Evolutionary conservation across 2,329 filamentous ascomycete species (phyloP), one percentile per base, ranked within the genome.

Genomic region (Neofusicoccum kwambonambiense): DNA sequence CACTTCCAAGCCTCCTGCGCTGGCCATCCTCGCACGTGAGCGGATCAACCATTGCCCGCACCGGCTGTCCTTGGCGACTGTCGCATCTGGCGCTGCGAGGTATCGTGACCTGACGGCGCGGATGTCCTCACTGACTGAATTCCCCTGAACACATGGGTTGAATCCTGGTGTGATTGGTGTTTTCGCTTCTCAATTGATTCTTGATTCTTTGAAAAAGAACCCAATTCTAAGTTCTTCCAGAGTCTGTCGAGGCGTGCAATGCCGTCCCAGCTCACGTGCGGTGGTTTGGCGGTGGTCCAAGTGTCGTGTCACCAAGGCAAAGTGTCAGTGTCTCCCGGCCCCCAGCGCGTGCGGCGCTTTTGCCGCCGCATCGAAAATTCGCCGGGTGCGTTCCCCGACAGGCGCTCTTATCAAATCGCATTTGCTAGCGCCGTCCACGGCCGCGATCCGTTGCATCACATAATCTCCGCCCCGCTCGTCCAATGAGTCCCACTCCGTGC

Each of bases 41-140:
- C 56, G 56, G 56, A 60, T 47, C n/a, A 60, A 60, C 56, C 15
- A 60, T 37, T 19, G 56, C 9, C 56, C 56, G 56, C 52, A 19
- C 50, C 52, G 52, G 12, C 51, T 39, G 6, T 11, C n/a, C 27
- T 57, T 31, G 27, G 27, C 27, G 27, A 7, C 27, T 31, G 27
- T 31, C 27, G 27, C 27, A 31, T 31, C 27, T 31, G 27, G 27
- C 27, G 27, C 27, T 31, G 27, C 4, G 6, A 31, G 27, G 27
- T 31, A 7, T 31, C 27, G 27, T 31, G 27, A 31, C 27, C 27
- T 31, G 27, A 7, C 27, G 6, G 27, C 1, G 27, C 6, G 27
- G 27, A 7, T 31, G 6, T 31, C 27, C 27, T 5, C 27, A 7
- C 27, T 31, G 27, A 31, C 4, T 31, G 27, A 5, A 7, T 31